phyloP scores from a whole-genome alignment of 148 eudicot species.

The Rheum nobile region DNA sequence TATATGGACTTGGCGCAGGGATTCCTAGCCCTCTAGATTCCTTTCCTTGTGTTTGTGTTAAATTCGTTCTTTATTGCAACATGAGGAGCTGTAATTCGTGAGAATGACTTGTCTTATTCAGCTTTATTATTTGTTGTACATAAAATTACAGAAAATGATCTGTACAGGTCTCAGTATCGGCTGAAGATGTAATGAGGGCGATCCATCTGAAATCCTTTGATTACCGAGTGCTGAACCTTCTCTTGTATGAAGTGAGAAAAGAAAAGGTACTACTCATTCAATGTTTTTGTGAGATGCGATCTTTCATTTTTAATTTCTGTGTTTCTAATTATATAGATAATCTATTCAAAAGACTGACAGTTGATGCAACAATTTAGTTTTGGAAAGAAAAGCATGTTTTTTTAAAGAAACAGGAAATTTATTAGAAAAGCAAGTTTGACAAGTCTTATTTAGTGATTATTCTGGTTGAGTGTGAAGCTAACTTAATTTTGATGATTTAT shows the following conservation, averaged over 20 bases:
- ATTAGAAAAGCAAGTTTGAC: no score
- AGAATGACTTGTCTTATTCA: neutral
- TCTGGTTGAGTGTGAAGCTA: neutral
- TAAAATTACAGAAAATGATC: neutral
- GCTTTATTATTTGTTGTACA: neutral
- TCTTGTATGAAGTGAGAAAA: constrained; percentile 62
- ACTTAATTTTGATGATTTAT: neutral
- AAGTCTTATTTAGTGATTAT: neutral
- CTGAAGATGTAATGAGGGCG: constrained; percentile 67
- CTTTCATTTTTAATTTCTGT: neutral
- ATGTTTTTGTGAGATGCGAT: neutral
- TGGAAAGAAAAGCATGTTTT: neutral
- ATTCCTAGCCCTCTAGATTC: no score
- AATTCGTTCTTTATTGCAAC: neutral
- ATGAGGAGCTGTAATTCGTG: neutral
- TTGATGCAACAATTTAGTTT: neutral
- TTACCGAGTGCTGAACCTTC: constrained; percentile 82
- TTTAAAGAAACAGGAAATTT: neutral
- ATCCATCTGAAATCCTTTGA: constrained; percentile 90
- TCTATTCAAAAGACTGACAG: neutral
- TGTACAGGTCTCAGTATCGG: constrained; percentile 35
- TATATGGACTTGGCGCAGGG: neutral
- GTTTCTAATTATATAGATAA: neutral
- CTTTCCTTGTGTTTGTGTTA: no score
- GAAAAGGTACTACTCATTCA: constrained; percentile 45